Evolutionary conservation across 1,284 basidiomycete species (phyloP).

Genomic region (Gymnopus androsaceus): DNA sequence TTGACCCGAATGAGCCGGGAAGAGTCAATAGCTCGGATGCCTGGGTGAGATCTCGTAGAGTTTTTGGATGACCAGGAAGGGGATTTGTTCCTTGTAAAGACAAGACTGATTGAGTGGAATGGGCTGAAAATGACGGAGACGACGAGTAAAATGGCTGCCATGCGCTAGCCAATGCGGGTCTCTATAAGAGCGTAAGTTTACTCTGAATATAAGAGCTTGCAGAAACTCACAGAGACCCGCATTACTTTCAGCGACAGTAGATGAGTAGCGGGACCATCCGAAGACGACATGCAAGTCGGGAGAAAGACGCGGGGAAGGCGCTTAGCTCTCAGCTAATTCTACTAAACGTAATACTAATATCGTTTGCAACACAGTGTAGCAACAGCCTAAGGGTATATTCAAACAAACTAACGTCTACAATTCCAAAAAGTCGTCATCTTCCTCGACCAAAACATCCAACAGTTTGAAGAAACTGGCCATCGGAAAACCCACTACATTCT

Average conservation of each 20-base stretch:
- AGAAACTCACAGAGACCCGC: conserved; percentile 13
- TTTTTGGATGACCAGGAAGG: conserved; percentile 73
- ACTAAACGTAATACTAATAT: no score
- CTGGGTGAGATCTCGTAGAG: conserved; percentile 74
- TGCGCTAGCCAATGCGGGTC: conserved; percentile 70
- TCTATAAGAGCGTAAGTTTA: conserved; percentile 38
- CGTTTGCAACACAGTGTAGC: no score
- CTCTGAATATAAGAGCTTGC: not conserved
- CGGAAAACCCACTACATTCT: conserved; percentile 93
- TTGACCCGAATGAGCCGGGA: conserved; percentile 76
- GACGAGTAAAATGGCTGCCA: conserved; percentile 86
- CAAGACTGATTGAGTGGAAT: conserved; percentile 74
- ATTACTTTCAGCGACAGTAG: conserved; percentile 13
- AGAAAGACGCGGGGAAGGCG: no score
- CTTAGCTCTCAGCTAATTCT: no score
- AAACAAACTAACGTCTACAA: not conserved
- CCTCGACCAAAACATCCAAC: conserved; percentile 65
- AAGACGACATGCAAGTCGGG: conserved; percentile 9
- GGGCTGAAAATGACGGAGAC: conserved; percentile 74
- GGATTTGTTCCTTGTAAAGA: conserved; percentile 74
- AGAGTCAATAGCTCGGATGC: conserved; percentile 72
- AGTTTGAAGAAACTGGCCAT: conserved; percentile 77
- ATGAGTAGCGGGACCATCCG: conserved; percentile 13
- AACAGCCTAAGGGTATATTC: not conserved
- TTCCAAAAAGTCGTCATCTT: conserved; percentile 70